phyloP scores from a whole-genome alignment of 257 asterid genomes.

The Solanum dulcamara region DNA sequence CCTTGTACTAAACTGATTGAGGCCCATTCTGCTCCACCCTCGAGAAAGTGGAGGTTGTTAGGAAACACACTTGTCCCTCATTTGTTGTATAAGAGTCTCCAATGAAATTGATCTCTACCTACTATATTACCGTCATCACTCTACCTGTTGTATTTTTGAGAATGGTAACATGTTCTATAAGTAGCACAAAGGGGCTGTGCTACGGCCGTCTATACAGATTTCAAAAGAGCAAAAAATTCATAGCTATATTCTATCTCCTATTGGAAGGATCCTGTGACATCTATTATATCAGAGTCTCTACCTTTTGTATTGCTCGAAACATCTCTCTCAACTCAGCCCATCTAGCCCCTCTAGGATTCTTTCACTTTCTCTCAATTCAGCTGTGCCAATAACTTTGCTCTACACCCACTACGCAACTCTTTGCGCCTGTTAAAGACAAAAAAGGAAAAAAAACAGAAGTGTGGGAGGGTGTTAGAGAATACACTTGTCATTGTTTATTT shows the following conservation, averaged over 20 bases:
- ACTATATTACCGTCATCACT: not conserved
- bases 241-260: not conserved
- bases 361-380: not conserved
- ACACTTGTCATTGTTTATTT: not conserved
- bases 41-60: not conserved
- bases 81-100: not conserved
- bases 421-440: not conserved
- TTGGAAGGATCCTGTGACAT: not conserved
- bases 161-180: not conserved
- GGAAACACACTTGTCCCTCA: not conserved
- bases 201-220: not conserved
- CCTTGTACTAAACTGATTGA: not conserved
- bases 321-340: not conserved
- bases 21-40: not conserved
- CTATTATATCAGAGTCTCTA: not conserved
- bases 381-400: not conserved
- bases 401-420: not conserved
- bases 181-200: not conserved
- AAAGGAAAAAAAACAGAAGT: not conserved
- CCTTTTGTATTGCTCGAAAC: not conserved
- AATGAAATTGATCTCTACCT: not conserved
- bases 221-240: not conserved
- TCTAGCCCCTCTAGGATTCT: not conserved
- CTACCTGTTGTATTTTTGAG: not conserved
- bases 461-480: not conserved